Base-by-base conservation (phyloP, 2,329 filamentous ascomycete genomes). In the Sclerotinia glacialis region DNA sequence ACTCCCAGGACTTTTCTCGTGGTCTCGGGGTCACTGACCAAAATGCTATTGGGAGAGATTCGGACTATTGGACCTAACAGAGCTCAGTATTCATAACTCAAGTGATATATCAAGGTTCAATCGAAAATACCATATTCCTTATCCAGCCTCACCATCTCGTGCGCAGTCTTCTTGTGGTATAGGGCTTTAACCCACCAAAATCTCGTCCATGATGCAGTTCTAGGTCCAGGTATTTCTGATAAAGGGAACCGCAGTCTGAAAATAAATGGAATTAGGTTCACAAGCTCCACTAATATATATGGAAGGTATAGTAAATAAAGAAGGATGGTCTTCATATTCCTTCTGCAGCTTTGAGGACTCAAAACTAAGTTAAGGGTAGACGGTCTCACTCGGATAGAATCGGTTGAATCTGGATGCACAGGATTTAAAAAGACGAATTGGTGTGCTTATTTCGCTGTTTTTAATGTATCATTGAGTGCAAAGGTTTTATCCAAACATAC, bases 211-310 rank as follows among this genome's bases (percentile, higher is more conserved):
- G 61, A 54, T 44, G 61, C 61, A 11, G 54, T 28, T 28, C 31
- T 64, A 21, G 61, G 61, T 44, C 61, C 61, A 21, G 61, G 61
- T 42, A 64, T 55, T n/a, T 54, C n/a, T 18, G 61, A 64, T 7
- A 64, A 28, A 55, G 53, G 53, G 23, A 55, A 55, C 2, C 31
- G 23, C 53, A 28, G 28, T 31, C 53, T 21, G 26, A 55, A 34
- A 55, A 55, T 23, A 21, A 55, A 28, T 31, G 23, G 23, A 21
- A 37, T 31, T 31, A 55, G 23, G 7, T 28, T 21, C 53, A 28
- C 53, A 55, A 55, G 53, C 28, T 55, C 53, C 31, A 55, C 18
- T 55, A 55, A 28, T 37, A 28, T 21, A 28, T 28, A 37, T 55
- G 53, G 53, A 55, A 55, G 37, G n/a, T 8, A 55, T 28, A 55